Percentiles rank a stretch among this genome's conserved stretches.
phyloP scores from a whole-genome alignment of 106 monocot genomes.

The Gastrodia elata region DNA sequence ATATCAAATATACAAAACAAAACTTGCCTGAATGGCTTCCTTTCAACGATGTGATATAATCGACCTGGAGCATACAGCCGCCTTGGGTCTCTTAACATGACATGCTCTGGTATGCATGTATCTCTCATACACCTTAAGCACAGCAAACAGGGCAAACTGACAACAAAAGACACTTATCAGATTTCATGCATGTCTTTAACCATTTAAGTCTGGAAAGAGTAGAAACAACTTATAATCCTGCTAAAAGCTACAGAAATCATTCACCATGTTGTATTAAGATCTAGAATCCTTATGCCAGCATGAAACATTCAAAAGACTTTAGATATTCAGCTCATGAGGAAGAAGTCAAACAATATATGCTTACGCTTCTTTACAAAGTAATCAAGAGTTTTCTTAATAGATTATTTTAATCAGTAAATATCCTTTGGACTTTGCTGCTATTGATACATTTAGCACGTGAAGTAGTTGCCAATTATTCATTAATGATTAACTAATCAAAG shows the following conservation, averaged over 20 bases:
- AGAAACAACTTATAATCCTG: not conserved
- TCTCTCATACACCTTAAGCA: constrained; percentile 73
- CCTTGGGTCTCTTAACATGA: constrained; percentile 66
- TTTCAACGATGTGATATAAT: constrained; percentile 88
- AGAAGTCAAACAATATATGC: too few relatives aligned
- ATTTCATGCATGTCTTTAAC: not conserved
- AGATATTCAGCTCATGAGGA: not conserved
- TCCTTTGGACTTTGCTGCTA: too few relatives aligned
- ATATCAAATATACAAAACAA: not conserved
- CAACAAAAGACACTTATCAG: not conserved
- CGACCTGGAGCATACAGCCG: constrained; percentile 88
- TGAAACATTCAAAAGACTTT: not conserved
- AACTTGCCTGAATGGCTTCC: constrained; percentile 79
- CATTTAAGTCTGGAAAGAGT: not conserved
- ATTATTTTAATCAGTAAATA: too few relatives aligned
- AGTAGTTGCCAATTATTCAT: too few relatives aligned
- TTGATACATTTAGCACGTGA: too few relatives aligned
- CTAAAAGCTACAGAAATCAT: not conserved
- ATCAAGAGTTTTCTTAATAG: too few relatives aligned
- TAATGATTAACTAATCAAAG: too few relatives aligned
- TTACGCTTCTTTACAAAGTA: too few relatives aligned
- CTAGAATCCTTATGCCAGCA: not conserved
- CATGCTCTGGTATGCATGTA: constrained; percentile 68
- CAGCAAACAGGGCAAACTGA: constrained; percentile 82
- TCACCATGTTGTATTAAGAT: not conserved